These are phyloP conservation scores for Ganoderma lucidum DNA, from an alignment of 1,284 basidiomycete species.

Conservation along the genomic window DNA sequence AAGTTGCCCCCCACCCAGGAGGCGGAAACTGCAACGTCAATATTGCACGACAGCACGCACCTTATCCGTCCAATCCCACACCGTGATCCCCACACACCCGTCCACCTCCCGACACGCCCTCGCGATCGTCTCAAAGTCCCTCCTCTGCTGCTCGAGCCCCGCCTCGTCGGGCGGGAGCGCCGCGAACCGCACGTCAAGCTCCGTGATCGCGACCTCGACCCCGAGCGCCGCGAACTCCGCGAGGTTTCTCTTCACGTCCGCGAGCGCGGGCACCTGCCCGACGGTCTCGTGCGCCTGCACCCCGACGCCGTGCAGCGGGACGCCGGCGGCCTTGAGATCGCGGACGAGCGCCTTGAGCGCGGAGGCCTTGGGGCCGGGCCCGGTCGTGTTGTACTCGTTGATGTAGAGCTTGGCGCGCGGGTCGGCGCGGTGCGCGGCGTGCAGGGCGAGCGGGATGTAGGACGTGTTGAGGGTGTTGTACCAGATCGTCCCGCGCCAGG, in stretches of 20 bases:
- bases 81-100: constrained; percentile 59
- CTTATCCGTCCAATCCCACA: constrained; percentile 64
- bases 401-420: constrained; percentile 50
- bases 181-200: constrained; percentile 63
- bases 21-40: background rate
- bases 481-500: constrained; percentile 54
- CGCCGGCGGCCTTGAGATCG: constrained; percentile 51
- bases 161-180: constrained; percentile 55
- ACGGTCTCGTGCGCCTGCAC: constrained; percentile 62
- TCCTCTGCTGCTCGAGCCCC: constrained; percentile 58
- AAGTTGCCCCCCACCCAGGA: too few species aligned
- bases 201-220: constrained; percentile 68
- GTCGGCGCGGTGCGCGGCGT: constrained; percentile 54
- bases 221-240: constrained; percentile 59
- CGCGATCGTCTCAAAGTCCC: constrained; percentile 62
- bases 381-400: constrained; percentile 60
- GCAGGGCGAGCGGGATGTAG: constrained; percentile 53
- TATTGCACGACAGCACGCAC: constrained; percentile 3
- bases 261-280: constrained; percentile 49
- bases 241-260: constrained; percentile 52
- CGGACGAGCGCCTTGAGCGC: constrained; percentile 59
- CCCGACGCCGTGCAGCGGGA: constrained; percentile 64
- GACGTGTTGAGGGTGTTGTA: constrained; percentile 50
- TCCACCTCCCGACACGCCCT: constrained; percentile 57
- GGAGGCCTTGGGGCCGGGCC: constrained; percentile 55